Conservation (phyloP, 176 grass and related monocot species). For the Paspalum vaginatum region DNA sequence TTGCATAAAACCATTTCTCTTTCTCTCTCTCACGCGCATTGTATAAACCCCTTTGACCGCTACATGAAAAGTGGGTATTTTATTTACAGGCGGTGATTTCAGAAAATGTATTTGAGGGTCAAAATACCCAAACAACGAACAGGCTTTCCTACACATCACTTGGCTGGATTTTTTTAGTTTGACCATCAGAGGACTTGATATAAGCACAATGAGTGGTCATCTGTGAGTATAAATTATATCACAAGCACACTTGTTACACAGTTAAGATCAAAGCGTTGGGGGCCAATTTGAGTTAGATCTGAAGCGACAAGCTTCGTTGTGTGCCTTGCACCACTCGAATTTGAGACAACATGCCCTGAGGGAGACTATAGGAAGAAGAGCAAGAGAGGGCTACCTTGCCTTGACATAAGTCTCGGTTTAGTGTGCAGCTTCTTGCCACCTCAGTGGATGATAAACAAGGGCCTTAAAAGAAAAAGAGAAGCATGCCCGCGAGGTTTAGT, state of each 20-base stretch:
- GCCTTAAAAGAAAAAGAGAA: not conserved
- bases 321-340: not conserved
- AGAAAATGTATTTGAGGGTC: too few relatives aligned
- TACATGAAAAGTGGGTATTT: too few relatives aligned
- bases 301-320: not conserved
- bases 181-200: too few relatives aligned
- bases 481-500: not conserved
- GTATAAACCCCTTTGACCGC: too few relatives aligned
- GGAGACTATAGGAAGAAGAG: not conserved
- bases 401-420: not conserved
- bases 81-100: too few relatives aligned
- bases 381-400: constrained; percentile 1
- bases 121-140: too few relatives aligned
- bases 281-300: not conserved
- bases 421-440: constrained; percentile 2
- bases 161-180: too few relatives aligned
- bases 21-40: too few relatives aligned
- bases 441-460: not conserved
- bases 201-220: not conserved
- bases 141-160: too few relatives aligned
- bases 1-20: too few relatives aligned
- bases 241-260: not conserved
- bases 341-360: not conserved
- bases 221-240: too few relatives aligned
- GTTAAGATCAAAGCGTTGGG: not conserved